These are phyloP conservation scores for Phytophthora kernoviae DNA, from an alignment of 352 stramenopile genomes.

Conservation along the genomic window DNA sequence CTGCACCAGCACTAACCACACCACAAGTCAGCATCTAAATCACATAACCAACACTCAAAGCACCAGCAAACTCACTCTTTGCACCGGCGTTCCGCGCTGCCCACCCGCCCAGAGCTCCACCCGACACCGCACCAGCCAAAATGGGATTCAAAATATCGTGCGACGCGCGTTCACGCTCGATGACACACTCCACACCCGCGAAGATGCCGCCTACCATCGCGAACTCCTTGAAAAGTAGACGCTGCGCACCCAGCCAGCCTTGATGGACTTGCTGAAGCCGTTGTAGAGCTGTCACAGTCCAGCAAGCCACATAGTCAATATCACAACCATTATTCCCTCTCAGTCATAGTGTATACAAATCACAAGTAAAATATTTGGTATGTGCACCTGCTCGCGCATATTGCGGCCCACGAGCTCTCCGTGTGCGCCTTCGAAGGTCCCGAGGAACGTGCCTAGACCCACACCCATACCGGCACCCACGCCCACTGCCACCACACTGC, in stretches of 20 bases:
- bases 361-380: neutral
- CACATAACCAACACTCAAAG: neutral
- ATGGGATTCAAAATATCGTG: conserved; percentile 84
- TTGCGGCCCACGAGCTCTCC: conserved; percentile 84
- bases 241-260: conserved; percentile 77
- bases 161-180: conserved; percentile 79
- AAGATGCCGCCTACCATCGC: conserved; percentile 82
- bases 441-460: conserved; percentile 83
- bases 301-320: conserved; percentile 1
- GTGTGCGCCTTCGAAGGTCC: conserved; percentile 87
- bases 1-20: conserved; percentile 55
- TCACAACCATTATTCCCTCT: neutral
- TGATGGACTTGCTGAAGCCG: conserved; percentile 84
- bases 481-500: conserved; percentile 77
- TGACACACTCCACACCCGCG: conserved; percentile 79
- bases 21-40: conserved; percentile 6
- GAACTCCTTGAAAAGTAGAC: conserved; percentile 91
- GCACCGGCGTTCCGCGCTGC: conserved; percentile 63
- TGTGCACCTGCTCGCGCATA: conserved; percentile 84
- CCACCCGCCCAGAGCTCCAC: conserved; percentile 70
- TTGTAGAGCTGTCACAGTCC: conserved; percentile 66
- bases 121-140: conserved; percentile 71
- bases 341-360: neutral
- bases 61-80: conserved; percentile 45
- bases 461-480: conserved; percentile 79